Evolutionary conservation across 805 yeast genomes (phyloP).

Genomic region (Zygosaccharomyces gambellarensis): DNA sequence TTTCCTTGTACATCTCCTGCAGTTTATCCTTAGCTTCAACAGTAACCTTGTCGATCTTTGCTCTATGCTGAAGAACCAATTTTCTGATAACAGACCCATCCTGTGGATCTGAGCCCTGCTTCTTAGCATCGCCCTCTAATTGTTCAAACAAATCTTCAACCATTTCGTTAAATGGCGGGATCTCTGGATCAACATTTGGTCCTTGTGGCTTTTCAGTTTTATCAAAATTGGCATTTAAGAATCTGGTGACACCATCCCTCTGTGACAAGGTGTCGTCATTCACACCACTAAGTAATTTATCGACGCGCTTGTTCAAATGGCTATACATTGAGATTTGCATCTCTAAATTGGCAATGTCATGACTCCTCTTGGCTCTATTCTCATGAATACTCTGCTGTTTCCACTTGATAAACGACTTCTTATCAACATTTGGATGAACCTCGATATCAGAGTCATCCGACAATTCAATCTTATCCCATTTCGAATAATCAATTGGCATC

Average conservation of each 20-base stretch:
- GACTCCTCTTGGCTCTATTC: constrained; percentile 73
- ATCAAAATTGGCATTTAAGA: constrained; percentile 51
- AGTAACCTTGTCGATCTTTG: constrained; percentile 63
- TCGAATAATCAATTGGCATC: constrained; percentile 90
- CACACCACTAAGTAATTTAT: constrained; percentile 45
- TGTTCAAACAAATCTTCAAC: constrained; percentile 84
- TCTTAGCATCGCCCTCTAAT: constrained; percentile 54
- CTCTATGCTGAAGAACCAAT: constrained; percentile 52
- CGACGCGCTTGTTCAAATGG: constrained; percentile 69
- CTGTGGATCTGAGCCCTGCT: constrained; percentile 42
- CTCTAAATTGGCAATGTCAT: constrained; percentile 69
- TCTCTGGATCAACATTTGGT: constrained; percentile 41
- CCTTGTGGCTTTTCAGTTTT: constrained; percentile 49
- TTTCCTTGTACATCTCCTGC: constrained; percentile 63
- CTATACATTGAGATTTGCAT: constrained; percentile 78
- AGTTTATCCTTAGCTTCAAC: constrained; percentile 61
- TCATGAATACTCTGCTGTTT: constrained; percentile 97
- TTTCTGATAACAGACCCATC: constrained; percentile 38
- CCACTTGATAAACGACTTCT: constrained; percentile 87
- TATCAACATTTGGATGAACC: constrained; percentile 97
- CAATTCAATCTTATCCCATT: constrained; percentile 94
- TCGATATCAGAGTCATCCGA: constrained; percentile 97
- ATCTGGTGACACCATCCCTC: constrained; percentile 36
- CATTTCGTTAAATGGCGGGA: constrained; percentile 83
- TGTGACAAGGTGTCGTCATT: constrained; percentile 37